Base-by-base conservation (phyloP, 306 rosid genomes). In the Casuarina cunninghamiana region DNA sequence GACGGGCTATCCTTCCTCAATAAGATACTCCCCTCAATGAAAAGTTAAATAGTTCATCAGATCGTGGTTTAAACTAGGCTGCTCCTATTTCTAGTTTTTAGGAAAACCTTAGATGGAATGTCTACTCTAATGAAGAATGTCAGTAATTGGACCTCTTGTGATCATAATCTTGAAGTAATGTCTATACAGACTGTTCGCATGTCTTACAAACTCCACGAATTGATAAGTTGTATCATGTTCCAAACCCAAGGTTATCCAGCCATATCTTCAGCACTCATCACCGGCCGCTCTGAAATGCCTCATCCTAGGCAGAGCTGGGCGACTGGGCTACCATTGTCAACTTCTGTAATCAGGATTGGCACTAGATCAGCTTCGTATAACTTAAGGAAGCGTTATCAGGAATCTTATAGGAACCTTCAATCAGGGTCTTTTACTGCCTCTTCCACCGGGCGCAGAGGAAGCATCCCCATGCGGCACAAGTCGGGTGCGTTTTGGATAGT, bases 21-120 rank as follows among this genome's bases (percentile, higher is more conserved):
- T 5, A 66, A 10, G 72, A 75, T 75, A 67, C 73, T 65, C 60
- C 21, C 50, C 48, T 65, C 58, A 3, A 57, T 71, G 74, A 49
- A 76, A 69, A 46, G 54, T 69, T 71, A 45, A 46, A 53, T 69
- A 70, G 51, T 70, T 77, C 53, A 69, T 60, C 38, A 41, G 42
- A 67, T 81, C 53, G 77, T 65, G 69, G 58, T 75, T 53, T 78
- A 61, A 69, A 60, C 38, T 58, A 53, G 63, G 81, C 77, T 73
- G 39, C 11, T 69, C 61, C 62, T 43, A 21, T 55, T 19, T 35
- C 86, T 77, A 80, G 70, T 61, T 73, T 68, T 83, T 84, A 71
- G 67, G 79, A 78, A 51, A 74, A 53, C 41, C 63, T 43, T 51
- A 70, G 21, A 80, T 26, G 50, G 73, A 39, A 53, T 67, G 10